phyloP scores from a whole-genome alignment of 2,329 filamentous ascomycete genomes.

The Fusarium sp. region DNA sequence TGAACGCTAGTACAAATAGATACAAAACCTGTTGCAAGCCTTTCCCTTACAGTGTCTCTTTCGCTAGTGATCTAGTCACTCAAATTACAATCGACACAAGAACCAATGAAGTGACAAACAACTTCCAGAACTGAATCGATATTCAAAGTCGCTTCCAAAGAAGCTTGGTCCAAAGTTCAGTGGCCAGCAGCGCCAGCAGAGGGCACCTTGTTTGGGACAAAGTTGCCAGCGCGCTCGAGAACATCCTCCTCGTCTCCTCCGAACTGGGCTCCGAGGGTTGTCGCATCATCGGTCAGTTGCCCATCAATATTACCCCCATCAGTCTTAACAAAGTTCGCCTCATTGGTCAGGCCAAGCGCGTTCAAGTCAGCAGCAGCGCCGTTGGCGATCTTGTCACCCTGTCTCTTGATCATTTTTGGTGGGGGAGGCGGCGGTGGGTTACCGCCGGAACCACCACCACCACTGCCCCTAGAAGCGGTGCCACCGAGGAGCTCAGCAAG shows the following conservation, averaged over 20 bases:
- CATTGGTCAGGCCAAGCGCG: background rate
- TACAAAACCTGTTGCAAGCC: no score
- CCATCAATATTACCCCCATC: conserved; percentile 11
- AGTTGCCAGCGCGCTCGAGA: background rate
- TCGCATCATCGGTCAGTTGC: background rate
- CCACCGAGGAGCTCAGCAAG: background rate
- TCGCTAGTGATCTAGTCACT: no score
- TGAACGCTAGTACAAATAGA: no score
- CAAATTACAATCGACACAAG: no score
- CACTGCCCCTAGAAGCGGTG: background rate
- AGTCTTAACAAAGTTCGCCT: background rate
- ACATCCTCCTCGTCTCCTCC: conserved; percentile 6
- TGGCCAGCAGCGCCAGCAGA: no score
- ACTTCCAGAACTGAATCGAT: no score
- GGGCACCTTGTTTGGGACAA: conserved; percentile 6
- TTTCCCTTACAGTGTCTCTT: no score
- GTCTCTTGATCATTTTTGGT: conserved; percentile 6
- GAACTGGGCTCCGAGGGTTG: conserved; percentile 3
- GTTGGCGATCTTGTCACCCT: conserved; percentile 6
- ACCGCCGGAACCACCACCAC: background rate
- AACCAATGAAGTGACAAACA: no score
- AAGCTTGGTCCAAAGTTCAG: no score
- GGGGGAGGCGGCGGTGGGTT: background rate
- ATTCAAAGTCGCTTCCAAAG: no score
- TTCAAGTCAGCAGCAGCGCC: background rate